A percentile compares a stretch with the other conserved stretches of the same genome.
phyloP scores from a whole-genome alignment of 306 rosid species.

The Elaeagnus macrophylla region DNA sequence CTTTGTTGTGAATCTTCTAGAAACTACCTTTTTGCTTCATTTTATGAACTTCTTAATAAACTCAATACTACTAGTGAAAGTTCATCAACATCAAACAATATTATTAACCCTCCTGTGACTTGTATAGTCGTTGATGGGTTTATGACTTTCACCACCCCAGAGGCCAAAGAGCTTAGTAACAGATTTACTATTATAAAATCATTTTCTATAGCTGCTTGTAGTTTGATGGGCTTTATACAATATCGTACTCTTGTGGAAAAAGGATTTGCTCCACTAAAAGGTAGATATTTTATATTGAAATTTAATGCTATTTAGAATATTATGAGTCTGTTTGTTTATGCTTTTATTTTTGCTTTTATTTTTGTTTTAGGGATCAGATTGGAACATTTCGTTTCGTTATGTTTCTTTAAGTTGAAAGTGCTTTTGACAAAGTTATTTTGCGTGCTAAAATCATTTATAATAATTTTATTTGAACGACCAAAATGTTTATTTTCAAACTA shows the following conservation, averaged over 20 bases:
- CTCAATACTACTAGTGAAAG: not conserved
- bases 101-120: not conserved
- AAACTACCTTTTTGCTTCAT: not conserved
- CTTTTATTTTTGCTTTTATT: too few relatives aligned
- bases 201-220: constrained; percentile 8
- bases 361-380: too few relatives aligned
- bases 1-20: not conserved
- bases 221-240: not conserved
- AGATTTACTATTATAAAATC: not conserved
- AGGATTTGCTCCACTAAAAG: constrained; percentile 4
- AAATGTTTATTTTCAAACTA: too few relatives aligned
- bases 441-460: too few relatives aligned
- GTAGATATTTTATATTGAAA: not conserved
- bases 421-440: too few relatives aligned
- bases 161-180: constrained; percentile 3
- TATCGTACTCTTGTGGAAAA: not conserved
- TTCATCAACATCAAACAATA: not conserved
- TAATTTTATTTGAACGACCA: too few relatives aligned
- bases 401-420: too few relatives aligned
- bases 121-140: not conserved
- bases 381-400: too few relatives aligned
- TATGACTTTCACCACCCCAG: not conserved
- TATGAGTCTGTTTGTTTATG: too few relatives aligned
- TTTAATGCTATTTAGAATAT: too few relatives aligned
- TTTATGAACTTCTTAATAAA: not conserved